Evolutionary conservation across 192 early-diverging fungal species (phyloP).

Genomic region (Backusella macrospora): DNA sequence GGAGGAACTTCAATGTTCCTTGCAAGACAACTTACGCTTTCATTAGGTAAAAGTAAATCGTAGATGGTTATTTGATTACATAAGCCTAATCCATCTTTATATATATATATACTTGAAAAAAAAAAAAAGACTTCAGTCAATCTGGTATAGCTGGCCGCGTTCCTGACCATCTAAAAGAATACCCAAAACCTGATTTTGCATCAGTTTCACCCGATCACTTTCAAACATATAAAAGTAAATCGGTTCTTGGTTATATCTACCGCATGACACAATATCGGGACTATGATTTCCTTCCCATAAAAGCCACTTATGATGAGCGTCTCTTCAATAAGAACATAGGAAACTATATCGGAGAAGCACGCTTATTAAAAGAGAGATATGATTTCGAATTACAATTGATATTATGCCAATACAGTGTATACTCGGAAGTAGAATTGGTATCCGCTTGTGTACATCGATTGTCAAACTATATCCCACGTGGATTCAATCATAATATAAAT

Average conservation of each 20-base stretch:
- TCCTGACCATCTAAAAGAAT: not conserved
- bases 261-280: not conserved
- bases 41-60: conserved; percentile 39
- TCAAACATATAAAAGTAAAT: not conserved
- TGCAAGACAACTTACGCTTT: conserved; percentile 62
- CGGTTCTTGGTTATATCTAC: conserved; percentile 5
- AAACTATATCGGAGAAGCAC: conserved; percentile 51
- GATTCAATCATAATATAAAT: conserved; percentile 42
- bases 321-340: conserved; percentile 50
- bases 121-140: not conserved
- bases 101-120: not conserved
- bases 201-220: not conserved
- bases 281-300: conserved; percentile 33
- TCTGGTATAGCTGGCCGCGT: not conserved
- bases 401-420: conserved; percentile 62
- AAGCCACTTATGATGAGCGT: conserved; percentile 31
- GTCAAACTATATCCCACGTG: conserved; percentile 35
- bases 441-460: conserved; percentile 29
- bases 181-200: not conserved
- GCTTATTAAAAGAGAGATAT: conserved; percentile 43
- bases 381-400: conserved; percentile 48
- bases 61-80: conserved; percentile 37
- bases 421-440: conserved; percentile 42
- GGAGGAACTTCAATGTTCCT: conserved; percentile 52
- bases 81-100: conserved; percentile 33